phyloP scores from a whole-genome alignment of 2,329 filamentous ascomycete genomes.

The Bisporella sp. region DNA sequence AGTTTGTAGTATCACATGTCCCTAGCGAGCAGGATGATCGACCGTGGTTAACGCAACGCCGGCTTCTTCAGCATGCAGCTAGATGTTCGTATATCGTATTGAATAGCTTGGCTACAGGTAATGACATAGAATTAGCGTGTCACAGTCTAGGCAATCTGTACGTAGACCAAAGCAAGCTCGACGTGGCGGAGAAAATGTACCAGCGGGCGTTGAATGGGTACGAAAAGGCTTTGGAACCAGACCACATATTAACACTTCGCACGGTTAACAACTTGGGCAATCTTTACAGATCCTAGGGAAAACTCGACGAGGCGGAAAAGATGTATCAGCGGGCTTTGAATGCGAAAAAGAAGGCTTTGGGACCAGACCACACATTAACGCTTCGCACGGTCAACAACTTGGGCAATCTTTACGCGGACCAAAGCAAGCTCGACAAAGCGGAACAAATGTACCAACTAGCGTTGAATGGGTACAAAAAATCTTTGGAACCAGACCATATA shows the following conservation, averaged over 20 bases:
- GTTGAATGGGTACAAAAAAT: conserved; percentile 27
- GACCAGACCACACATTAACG: too few species aligned
- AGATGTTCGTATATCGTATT: background rate
- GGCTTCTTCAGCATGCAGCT: background rate
- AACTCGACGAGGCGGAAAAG: background rate
- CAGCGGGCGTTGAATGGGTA: too few species aligned
- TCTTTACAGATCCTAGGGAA: conserved; percentile 1
- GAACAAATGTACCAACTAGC: conserved; percentile 1
- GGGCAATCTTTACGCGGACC: too few species aligned
- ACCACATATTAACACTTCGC: too few species aligned
- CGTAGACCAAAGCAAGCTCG: too few species aligned
- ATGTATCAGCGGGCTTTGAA: too few species aligned
- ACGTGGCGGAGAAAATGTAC: too few species aligned
- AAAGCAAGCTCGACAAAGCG: background rate
- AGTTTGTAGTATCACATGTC: background rate
- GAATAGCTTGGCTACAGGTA: conserved; percentile 9
- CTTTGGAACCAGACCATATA: background rate
- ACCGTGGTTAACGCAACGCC: background rate
- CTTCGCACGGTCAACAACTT: too few species aligned
- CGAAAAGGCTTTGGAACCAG: too few species aligned
- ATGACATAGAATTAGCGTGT: conserved; percentile 1
- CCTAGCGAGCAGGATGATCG: background rate
- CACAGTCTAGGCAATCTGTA: background rate
- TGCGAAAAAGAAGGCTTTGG: background rate
- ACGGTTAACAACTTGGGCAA: too few species aligned